A percentile compares a stretch with the other conserved stretches of the same genome.
Evolutionary conservation across 2,329 filamentous ascomycete species (phyloP).

Genomic region (Aspergillus tamarii): DNA sequence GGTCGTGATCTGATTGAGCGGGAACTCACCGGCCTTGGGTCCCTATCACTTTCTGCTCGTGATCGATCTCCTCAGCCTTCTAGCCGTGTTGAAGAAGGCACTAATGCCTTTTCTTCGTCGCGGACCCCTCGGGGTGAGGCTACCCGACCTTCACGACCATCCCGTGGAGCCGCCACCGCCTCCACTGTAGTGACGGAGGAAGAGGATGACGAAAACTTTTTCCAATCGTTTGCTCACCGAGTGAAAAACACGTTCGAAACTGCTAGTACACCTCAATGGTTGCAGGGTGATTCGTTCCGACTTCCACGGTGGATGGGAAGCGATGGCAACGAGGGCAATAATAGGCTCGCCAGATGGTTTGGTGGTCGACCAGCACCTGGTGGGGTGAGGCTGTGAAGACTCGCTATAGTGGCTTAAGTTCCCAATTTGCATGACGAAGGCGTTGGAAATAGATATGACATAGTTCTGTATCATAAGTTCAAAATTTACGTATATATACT

Average conservation of each 20-base stretch:
- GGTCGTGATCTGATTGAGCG: constrained; percentile 87
- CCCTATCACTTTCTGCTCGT: constrained; percentile 42
- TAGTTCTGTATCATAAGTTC: constrained; percentile 10
- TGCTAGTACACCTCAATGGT: constrained; percentile 79
- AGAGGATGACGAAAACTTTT: constrained; percentile 78
- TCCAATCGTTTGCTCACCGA: constrained; percentile 79
- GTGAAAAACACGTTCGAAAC: constrained; percentile 92
- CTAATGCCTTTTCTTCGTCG: constrained; percentile 35
- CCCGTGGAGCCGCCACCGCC: constrained; percentile 37
- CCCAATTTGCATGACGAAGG: constrained; percentile 27
- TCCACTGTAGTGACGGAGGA: constrained; percentile 56
- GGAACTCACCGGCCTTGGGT: constrained; percentile 69
- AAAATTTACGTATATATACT: constrained; percentile 11
- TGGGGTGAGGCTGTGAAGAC: constrained; percentile 44
- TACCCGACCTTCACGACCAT: constrained; percentile 30
- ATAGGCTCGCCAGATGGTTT: constrained; percentile 43
- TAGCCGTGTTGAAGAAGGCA: constrained; percentile 28
- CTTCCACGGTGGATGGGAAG: constrained; percentile 81
- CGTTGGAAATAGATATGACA: constrained; percentile 22
- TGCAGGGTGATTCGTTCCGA: constrained; percentile 73
- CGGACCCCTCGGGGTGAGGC: constrained; percentile 37
- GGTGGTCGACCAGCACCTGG: constrained; percentile 45
- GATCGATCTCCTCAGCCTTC: constrained; percentile 33
- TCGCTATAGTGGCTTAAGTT: constrained; percentile 10
- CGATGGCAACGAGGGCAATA: constrained; percentile 46